Conservation (phyloP, 2,329 filamentous ascomycete genomes). For the Thelonectria discophora region DNA sequence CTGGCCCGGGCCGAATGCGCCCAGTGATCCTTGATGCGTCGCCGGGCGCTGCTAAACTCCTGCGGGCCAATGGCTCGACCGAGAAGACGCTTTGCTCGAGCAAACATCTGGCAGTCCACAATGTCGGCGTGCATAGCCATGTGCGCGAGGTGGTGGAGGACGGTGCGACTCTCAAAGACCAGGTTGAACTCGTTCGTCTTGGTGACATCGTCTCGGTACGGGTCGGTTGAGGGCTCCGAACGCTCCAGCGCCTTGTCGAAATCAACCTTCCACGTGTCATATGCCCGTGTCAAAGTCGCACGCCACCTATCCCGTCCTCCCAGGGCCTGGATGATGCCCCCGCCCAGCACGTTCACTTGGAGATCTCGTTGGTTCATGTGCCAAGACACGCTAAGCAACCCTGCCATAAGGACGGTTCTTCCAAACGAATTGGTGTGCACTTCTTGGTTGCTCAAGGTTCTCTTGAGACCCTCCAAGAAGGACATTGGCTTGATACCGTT, state of each 20-base stretch:
- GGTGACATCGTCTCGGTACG: constrained; percentile 62
- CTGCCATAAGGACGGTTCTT: constrained; percentile 92
- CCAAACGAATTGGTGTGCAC: constrained; percentile 95
- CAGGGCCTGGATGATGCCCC: constrained; percentile 76
- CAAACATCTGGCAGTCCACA: constrained; percentile 97
- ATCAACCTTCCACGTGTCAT: constrained; percentile 92
- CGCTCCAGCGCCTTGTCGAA: constrained; percentile 84
- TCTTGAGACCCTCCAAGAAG: constrained; percentile 91
- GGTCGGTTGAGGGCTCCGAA: constrained; percentile 60
- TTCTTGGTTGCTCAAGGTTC: constrained; percentile 83
- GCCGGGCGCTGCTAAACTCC: constrained; percentile 81
- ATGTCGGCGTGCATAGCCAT: constrained; percentile 99
- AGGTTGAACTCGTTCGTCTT: constrained; percentile 71
- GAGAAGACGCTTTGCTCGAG: constrained; percentile 83
- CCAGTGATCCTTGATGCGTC: constrained; percentile 89
- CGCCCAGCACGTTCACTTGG: constrained; percentile 84
- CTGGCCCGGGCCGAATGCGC: constrained; percentile 87
- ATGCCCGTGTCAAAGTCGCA: constrained; percentile 82
- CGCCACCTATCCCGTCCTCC: constrained; percentile 94
- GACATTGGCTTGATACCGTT: constrained; percentile 85
- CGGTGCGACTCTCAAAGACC: constrained; percentile 87
- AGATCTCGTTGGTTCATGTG: constrained; percentile 97
- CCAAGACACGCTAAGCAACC: constrained; percentile 92
- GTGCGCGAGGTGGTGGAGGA: constrained; percentile 91
- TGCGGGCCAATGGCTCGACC: constrained; percentile 84